A percentile compares a stretch with the other conserved stretches of the same genome.
Conservation (phyloP, 345 rosid species). For the Eucalyptus melliodora region DNA sequence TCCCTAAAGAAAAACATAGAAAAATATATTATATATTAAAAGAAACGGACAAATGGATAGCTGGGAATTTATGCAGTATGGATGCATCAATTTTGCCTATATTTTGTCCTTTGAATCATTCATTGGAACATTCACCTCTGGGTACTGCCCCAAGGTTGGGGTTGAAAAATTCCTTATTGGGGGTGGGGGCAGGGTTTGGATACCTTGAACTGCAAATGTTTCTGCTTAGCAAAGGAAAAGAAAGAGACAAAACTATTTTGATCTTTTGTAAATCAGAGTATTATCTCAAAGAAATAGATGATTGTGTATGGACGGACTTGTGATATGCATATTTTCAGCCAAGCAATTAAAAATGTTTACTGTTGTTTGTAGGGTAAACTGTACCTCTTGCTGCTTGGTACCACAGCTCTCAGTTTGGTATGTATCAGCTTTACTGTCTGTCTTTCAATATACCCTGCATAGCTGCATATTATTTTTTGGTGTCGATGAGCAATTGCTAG, state of each 20-base stretch:
- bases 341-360: not conserved
- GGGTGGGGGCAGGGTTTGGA: not conserved
- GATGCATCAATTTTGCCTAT: not conserved
- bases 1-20: not conserved
- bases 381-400: constrained; percentile 87
- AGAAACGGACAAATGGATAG: not conserved
- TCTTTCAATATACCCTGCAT: not conserved
- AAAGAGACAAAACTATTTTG: not conserved
- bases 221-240: not conserved
- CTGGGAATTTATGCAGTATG: not conserved
- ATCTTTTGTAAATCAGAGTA: not conserved
- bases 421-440: not conserved
- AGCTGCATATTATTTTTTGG: not conserved
- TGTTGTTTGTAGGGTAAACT: constrained; percentile 53
- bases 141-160: not conserved
- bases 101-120: not conserved
- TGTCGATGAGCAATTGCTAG: not conserved
- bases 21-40: not conserved
- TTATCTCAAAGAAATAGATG: not conserved
- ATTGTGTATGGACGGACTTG: not conserved
- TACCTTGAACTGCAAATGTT: not conserved
- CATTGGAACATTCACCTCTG: not conserved
- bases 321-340: not conserved
- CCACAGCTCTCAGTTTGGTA: constrained; percentile 90
- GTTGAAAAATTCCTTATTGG: not conserved